Percentiles rank a stretch among this genome's conserved stretches.
Conservation (phyloP, 2,329 filamentous ascomycete genomes). For the Aspergillus sp. region DNA sequence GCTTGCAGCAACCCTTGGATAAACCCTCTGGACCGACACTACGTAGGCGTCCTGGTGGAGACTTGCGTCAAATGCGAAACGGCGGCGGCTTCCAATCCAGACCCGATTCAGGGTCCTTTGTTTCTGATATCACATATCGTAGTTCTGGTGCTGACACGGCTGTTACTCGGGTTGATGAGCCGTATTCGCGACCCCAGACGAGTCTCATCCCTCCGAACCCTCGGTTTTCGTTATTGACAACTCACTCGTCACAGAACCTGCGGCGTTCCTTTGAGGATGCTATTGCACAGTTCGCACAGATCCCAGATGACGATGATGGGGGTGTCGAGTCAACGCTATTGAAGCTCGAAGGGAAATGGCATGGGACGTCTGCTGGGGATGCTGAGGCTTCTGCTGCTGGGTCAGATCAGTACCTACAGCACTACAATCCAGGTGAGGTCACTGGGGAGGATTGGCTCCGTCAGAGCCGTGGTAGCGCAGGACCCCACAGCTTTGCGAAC, state of each 20-base stretch:
- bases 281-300: constrained; percentile 80
- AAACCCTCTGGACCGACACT: constrained; percentile 54
- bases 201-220: constrained; percentile 35
- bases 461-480: constrained; percentile 4
- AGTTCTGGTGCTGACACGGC: constrained; percentile 28
- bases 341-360: constrained; percentile 85
- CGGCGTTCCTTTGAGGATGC: constrained; percentile 81
- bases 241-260: constrained; percentile 58
- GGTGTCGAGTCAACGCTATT: constrained; percentile 89
- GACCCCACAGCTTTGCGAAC: not conserved
- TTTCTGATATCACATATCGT: constrained; percentile 39
- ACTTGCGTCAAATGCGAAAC: constrained; percentile 68
- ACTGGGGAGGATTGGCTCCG: constrained; percentile 10
- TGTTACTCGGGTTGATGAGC: constrained; percentile 16
- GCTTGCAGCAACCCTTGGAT: constrained; percentile 16
- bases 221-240: constrained; percentile 48
- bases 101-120: constrained; percentile 38
- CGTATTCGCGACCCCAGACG: constrained; percentile 27
- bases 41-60: constrained; percentile 71
- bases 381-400: not conserved
- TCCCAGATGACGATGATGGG: constrained; percentile 85
- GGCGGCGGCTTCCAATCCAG: constrained; percentile 61
- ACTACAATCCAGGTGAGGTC: not conserved
- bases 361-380: constrained; percentile 11
- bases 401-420: not conserved